These are phyloP conservation scores for Aspergillus leporis DNA, from an alignment of 495 filamentous ascomycete species.

Conservation along the genomic window DNA sequence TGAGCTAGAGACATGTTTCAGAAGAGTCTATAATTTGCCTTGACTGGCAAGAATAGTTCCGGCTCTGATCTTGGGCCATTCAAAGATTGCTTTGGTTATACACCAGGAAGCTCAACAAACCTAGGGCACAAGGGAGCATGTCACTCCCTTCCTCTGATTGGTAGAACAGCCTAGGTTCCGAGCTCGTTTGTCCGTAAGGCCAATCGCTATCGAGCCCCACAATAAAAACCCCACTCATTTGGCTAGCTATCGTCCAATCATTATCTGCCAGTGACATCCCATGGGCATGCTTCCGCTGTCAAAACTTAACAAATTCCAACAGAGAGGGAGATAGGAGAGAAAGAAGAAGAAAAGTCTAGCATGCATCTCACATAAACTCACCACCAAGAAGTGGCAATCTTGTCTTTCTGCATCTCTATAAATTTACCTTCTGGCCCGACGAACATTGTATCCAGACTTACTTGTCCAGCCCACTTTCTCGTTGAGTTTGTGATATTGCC, in stretches of 20 bases:
- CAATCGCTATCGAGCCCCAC: no score
- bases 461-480: no score
- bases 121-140: background rate
- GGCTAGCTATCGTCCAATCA: background rate
- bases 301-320: no score
- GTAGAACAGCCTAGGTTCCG: background rate
- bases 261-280: background rate
- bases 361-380: background rate
- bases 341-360: background rate
- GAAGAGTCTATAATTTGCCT: background rate
- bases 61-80: background rate
- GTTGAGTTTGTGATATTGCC: no score
- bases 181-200: no score
- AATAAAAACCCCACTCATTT: no score
- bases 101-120: background rate
- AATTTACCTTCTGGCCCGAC: no score
- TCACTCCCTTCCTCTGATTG: background rate
- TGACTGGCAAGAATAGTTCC: background rate
- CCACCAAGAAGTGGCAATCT: background rate
- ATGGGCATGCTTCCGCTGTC: background rate
- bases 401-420: no score
- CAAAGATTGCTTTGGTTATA: background rate
- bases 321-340: no score
- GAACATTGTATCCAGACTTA: no score
- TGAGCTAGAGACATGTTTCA: background rate